Base-by-base conservation (phyloP, 129 eudicot genomes). In the Tanacetum coccineum region DNA sequence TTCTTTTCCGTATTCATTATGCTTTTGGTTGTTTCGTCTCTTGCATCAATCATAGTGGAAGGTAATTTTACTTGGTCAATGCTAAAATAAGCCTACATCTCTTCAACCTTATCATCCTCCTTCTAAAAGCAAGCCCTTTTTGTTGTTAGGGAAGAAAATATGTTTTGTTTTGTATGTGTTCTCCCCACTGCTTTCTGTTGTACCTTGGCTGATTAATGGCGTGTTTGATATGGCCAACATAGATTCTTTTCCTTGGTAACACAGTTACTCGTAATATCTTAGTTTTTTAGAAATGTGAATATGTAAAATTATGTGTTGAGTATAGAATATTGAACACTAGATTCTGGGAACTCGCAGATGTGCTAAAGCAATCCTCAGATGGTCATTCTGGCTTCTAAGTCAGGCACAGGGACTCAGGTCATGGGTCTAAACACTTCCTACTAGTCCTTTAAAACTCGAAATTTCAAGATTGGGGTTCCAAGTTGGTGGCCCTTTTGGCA, bases 281-380 rank as follows among this genome's bases (percentile, higher is more conserved):
- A 59, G 69, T 66, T 68, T 58, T 62, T 62, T 57, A 78, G 55
- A 67, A 62, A 71, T 68, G 61, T 66, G 75, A 79, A 74, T 79
- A 74, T 82, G 77, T 72, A 80, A 85, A 53, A 67, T 60, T 57
- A 22, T 52, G 61, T 46, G 68, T 75, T 51, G 68, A 61, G 75
- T 50, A 76, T 68, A 68, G 64, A 76, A 69, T 68, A 75, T 82
- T 85, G 78, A 86, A 86, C 73, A 71, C 45, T 71, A 86, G 92
- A 86, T 80, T 71, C 72, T 82, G 83, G 85, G 85, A 79, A 80
- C 82, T 86, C 85, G 92, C 92, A 86, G 91, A 85, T 85, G 71
- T 74, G 85, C 76, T 85, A 85, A 76, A 85, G 87, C 81, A 76
- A 71, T 80, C 77, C 73, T 77, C 83, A 73, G 83, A 80, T 80